phyloP scores from a whole-genome alignment of 192 early-diverging fungal species.

The Umbelopsis sp. region DNA sequence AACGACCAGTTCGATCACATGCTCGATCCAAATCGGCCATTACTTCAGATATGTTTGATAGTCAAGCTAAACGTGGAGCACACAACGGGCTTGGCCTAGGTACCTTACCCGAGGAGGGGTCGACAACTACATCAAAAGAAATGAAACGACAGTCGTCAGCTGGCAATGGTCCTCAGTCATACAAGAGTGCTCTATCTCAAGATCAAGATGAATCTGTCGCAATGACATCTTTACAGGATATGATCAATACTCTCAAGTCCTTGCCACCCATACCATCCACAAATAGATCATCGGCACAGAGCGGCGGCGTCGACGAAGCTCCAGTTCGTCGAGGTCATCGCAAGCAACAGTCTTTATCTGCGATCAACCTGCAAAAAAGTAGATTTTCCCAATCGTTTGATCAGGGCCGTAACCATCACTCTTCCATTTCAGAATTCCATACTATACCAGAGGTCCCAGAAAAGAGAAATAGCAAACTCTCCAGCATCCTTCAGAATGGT shows the following conservation, averaged over 20 bases:
- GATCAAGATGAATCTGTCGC: constrained; percentile 38
- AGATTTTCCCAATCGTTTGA: constrained; percentile 15
- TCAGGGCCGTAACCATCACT: not conserved
- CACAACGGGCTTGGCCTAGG: constrained; percentile 27
- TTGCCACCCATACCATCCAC: constrained; percentile 40
- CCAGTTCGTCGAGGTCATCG: constrained; percentile 19
- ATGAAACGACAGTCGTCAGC: constrained; percentile 3
- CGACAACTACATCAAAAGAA: not conserved
- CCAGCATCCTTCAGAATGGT: not conserved
- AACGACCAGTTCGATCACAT: not conserved
- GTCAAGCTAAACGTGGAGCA: constrained; percentile 5
- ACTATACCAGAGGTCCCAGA: not conserved
- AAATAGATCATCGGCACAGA: not conserved
- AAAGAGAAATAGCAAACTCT: constrained; percentile 5
- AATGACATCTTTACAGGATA: constrained; percentile 52
- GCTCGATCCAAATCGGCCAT: constrained; percentile 36
- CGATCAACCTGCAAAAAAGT: constrained; percentile 3
- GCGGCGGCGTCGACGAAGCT: not conserved
- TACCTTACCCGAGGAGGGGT: constrained; percentile 32
- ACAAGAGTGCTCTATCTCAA: not conserved
- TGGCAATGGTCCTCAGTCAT: not conserved
- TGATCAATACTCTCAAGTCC: constrained; percentile 54
- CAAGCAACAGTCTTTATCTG: constrained; percentile 30
- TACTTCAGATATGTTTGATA: constrained; percentile 31
- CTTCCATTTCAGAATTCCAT: not conserved